Conservation (phyloP, 306 rosid species). For the Chamaecrista fasciculata region DNA sequence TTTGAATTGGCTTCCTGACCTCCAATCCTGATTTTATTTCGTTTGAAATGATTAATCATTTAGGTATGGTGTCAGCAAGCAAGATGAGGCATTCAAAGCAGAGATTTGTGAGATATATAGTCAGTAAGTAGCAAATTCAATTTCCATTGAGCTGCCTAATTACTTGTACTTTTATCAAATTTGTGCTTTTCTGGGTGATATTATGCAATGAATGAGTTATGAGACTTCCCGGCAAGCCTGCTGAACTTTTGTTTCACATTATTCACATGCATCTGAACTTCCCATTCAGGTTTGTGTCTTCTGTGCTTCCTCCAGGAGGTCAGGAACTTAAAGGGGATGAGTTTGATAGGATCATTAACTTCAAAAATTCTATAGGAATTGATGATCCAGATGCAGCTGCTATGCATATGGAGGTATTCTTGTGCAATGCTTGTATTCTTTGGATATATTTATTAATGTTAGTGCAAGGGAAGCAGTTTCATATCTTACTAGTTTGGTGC, state of each 20-base stretch:
- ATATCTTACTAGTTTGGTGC: constrained; percentile 30
- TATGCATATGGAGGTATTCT: constrained; percentile 93
- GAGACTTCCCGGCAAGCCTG: neutral
- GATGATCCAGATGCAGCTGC: constrained; percentile 97
- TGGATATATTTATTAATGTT: constrained; percentile 19
- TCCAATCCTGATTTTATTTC: neutral
- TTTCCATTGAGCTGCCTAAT: neutral
- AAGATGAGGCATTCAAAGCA: constrained; percentile 14
- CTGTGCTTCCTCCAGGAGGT: constrained; percentile 78
- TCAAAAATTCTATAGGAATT: constrained; percentile 82
- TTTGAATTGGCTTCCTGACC: neutral
- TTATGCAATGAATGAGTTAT: neutral
- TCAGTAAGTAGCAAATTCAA: neutral
- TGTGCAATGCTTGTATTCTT: neutral
- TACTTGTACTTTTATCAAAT: neutral
- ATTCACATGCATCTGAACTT: constrained; percentile 7
- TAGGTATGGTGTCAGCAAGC: constrained; percentile 15
- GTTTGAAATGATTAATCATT: neutral
- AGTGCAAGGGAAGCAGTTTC: constrained; percentile 9
- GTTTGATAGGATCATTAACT: constrained; percentile 59
- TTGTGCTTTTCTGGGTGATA: neutral
- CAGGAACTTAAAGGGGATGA: constrained; percentile 90
- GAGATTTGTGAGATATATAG: constrained; percentile 17
- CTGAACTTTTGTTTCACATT: constrained; percentile 18
- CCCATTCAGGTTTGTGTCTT: constrained; percentile 60